Evolutionary conservation across 2,329 filamentous ascomycete genomes (phyloP).

Genomic region (Ophiostoma pallidulum): DNA sequence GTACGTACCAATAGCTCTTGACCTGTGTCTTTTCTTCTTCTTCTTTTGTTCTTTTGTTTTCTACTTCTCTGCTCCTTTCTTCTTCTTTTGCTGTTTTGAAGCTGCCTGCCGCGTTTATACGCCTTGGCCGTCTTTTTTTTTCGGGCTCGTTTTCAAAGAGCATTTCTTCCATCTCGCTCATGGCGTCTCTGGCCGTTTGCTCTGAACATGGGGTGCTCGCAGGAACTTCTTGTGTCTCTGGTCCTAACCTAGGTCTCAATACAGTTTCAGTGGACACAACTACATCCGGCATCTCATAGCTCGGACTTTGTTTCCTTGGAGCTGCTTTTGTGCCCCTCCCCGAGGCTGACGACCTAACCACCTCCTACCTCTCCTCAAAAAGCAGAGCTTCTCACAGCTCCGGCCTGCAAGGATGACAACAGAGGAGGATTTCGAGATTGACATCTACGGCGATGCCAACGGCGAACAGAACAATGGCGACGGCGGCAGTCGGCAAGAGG

Average conservation of each 20-base stretch:
- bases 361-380: too few species aligned
- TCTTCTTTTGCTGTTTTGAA: conserved; percentile 16
- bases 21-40: conserved; percentile 21
- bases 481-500: conserved; percentile 9
- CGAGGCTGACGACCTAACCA: too few species aligned
- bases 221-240: conserved; percentile 16
- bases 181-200: conserved; percentile 18
- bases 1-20: conserved; percentile 46
- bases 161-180: neutral
- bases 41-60: conserved; percentile 15
- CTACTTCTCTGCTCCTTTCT: conserved; percentile 15
- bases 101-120: too few species aligned
- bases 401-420: conserved; percentile 39
- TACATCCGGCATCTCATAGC: conserved; percentile 1
- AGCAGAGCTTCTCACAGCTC: neutral
- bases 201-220: conserved; percentile 13
- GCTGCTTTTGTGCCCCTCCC: neutral
- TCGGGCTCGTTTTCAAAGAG: conserved; percentile 15
- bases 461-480: conserved; percentile 33
- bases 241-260: conserved; percentile 13
- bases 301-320: conserved; percentile 11
- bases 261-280: conserved; percentile 14
- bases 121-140: too few species aligned
- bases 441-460: conserved; percentile 56
- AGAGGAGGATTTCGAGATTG: conserved; percentile 64